Evolutionary conservation across 2,329 filamentous ascomycete genomes (phyloP).

Genomic region (Ceratocystis huliohia): DNA sequence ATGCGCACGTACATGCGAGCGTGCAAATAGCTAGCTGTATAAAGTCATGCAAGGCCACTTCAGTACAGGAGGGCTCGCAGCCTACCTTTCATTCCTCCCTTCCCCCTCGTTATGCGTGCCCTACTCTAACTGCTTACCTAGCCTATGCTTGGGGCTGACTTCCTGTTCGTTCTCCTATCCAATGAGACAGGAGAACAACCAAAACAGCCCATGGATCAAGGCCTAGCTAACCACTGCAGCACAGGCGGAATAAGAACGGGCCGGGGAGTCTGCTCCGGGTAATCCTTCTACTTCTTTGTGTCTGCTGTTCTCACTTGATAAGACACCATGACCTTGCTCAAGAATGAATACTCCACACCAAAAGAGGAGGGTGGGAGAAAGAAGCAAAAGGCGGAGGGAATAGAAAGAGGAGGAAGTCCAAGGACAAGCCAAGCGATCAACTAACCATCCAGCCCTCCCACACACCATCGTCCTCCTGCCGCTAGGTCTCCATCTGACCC

Average conservation of each 20-base stretch:
- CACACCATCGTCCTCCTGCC: background rate
- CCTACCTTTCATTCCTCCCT: background rate
- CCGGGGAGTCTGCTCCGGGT: background rate
- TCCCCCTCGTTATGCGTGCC: background rate
- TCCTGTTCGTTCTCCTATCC: background rate
- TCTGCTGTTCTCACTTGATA: background rate
- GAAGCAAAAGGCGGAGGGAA: background rate
- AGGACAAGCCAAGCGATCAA: background rate
- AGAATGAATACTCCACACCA: background rate
- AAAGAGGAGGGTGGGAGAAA: background rate
- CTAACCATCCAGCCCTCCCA: background rate
- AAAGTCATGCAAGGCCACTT: background rate
- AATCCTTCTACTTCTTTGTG: background rate
- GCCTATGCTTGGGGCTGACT: background rate
- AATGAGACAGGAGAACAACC: background rate
- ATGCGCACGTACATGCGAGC: background rate
- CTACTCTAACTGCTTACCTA: background rate
- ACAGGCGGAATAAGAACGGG: background rate
- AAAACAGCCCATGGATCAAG: background rate
- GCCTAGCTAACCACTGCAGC: background rate
- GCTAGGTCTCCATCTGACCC: background rate
- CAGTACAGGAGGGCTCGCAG: background rate
- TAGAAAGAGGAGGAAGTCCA: background rate
- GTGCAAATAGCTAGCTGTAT: background rate
- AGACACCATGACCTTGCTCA: background rate